phyloP scores from a whole-genome alignment of 2,329 filamentous ascomycete genomes.

The Trichophyton equinum region DNA sequence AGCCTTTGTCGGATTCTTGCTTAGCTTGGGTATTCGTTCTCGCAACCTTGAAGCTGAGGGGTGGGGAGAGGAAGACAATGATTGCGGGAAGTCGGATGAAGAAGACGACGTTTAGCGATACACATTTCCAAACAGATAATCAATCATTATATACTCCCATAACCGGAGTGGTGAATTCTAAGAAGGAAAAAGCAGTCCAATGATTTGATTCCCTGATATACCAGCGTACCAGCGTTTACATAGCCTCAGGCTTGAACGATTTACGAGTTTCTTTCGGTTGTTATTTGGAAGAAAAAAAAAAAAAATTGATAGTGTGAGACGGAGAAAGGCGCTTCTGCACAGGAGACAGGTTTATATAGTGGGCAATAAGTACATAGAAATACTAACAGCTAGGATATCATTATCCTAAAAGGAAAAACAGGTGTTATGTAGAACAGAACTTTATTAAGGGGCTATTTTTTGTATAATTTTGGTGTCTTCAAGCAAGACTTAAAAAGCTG shows the following conservation, averaged over 20 bases:
- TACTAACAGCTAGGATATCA: not conserved
- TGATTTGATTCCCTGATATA: not conserved
- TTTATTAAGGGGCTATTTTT: too few species aligned
- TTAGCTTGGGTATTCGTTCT: conserved; percentile 66
- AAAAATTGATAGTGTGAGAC: not conserved
- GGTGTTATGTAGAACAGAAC: not conserved
- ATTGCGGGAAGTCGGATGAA: conserved; percentile 36
- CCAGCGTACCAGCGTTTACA: not conserved
- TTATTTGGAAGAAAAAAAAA: not conserved
- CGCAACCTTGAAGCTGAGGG: conserved; percentile 46
- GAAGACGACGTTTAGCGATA: conserved; percentile 18
- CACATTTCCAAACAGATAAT: not conserved
- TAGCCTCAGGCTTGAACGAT: not conserved
- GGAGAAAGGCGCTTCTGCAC: not conserved
- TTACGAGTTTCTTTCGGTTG: conserved; percentile 1
- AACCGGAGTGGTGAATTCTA: not conserved
- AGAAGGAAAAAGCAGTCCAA: not conserved
- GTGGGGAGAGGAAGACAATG: conserved; percentile 32
- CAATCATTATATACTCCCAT: not conserved
- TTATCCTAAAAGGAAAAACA: not conserved
- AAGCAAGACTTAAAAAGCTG: too few species aligned
- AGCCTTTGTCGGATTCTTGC: conserved; percentile 63
- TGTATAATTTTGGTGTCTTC: too few species aligned
- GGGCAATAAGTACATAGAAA: not conserved
- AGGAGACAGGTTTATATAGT: not conserved